phyloP scores from a whole-genome alignment of 257 asterid genomes.

The Petrea volubilis region DNA sequence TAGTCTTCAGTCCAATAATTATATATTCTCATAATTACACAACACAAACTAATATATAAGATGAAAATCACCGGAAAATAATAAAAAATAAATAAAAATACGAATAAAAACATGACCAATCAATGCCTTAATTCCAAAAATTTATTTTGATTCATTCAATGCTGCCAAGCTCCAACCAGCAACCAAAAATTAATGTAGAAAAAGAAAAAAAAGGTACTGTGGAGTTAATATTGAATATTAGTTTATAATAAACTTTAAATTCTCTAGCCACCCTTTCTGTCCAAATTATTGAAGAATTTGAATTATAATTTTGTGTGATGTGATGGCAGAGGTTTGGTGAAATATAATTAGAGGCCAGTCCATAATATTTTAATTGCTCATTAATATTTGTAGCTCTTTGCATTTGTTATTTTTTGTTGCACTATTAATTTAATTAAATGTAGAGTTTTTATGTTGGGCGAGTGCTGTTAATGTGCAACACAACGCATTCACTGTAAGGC shows the following conservation, averaged over 20 bases:
- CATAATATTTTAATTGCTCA: constrained; percentile 29
- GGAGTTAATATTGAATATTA: background rate
- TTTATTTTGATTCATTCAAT: background rate
- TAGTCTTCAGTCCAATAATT: no score
- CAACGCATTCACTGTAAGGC: background rate
- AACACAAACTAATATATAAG: no score
- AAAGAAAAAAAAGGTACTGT: background rate
- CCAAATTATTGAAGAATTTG: constrained; percentile 18
- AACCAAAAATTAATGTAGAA: background rate
- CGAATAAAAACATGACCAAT: no score
- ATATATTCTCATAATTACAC: no score
- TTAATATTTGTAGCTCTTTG: constrained; percentile 15
- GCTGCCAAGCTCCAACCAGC: background rate
- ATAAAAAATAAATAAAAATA: no score
- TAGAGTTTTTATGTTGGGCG: constrained; percentile 6
- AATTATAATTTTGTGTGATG: constrained; percentile 22
- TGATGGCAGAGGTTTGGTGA: constrained; percentile 38
- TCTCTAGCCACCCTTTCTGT: constrained; percentile 21
- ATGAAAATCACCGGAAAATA: no score
- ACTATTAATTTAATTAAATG: constrained; percentile 2
- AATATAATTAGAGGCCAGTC: constrained; percentile 23
- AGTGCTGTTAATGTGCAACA: constrained; percentile 15
- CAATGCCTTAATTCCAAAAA: constrained; percentile 16
- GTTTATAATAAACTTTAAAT: constrained; percentile 16
- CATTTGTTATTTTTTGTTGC: constrained; percentile 16